Evolutionary conservation across 371 early-diverging fungal species (phyloP), one percentile per base, ranked within the genome.

Genomic region (Mortierella sp.): DNA sequence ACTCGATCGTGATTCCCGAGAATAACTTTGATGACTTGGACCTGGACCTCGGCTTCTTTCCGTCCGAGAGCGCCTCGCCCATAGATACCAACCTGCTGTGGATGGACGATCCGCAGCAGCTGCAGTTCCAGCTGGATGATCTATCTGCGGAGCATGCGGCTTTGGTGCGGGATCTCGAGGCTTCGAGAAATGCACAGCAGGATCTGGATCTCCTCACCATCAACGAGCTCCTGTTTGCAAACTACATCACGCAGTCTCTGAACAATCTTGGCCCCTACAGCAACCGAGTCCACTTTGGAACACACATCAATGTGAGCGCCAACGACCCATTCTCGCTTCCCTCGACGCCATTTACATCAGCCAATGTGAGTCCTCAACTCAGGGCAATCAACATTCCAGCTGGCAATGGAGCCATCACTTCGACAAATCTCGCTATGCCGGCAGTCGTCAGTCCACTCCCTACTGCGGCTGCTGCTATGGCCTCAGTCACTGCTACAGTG

Each of bases 211-310:
- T 69, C 34, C 58, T 69, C 17, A 52, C 64, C 0, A 60, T 64
- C 52, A 74, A 68, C 31, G 64, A 67, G 47, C 39, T 72, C n/a
- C 48, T 66, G 17, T 67, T 72, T 46, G 67, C 67, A 7, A 63
- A 60, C 41, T 57, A 63, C 31, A 60, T 67, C 22, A 50, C 61
- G 34, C 51, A 50, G 41, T 57, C 64, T 5, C 24, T 68, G 37
- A 59, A 49, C 43, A 54, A 34, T 46, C 17, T 47, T 37, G 45
- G 31, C 44, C n/a, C 57, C n/a, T 59, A 48, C 45, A 62, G 40
- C 43, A 69, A 69, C 63, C 55, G 76, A 39, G 64, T 74, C 25
- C 76, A 74, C 25, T 74, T 74, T 64, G 76, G 76, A 5, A 63
- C 64, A 3, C 76, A 74, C 25, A 74, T 74, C 65, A 74, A 74